A percentile compares a stretch with the other conserved stretches of the same genome.
phyloP scores from a whole-genome alignment of 495 filamentous ascomycete species.

The Penicillium roqueforti region DNA sequence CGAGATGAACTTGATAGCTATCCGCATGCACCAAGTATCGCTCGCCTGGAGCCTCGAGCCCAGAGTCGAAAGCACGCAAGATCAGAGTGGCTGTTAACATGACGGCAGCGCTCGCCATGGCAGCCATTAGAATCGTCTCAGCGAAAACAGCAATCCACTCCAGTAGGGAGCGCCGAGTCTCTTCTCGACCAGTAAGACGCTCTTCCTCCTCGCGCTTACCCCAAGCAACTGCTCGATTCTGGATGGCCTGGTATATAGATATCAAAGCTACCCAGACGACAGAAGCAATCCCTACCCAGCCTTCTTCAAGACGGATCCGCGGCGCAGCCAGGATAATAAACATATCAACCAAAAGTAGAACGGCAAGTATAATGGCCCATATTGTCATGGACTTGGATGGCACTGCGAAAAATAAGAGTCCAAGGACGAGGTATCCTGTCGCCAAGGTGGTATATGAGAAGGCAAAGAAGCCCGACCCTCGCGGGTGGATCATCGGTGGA shows the following conservation, averaged over 20 bases:
- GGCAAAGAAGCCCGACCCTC: conserved; percentile 86
- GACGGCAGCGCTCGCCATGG: conserved; percentile 60
- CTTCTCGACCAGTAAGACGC: conserved; percentile 82
- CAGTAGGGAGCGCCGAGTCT: conserved; percentile 71
- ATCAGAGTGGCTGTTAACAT: conserved; percentile 76
- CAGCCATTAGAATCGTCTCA: conserved; percentile 63
- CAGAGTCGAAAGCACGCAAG: conserved; percentile 70
- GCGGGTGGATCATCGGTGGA: conserved; percentile 75
- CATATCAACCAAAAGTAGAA: conserved; percentile 74
- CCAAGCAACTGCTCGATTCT: conserved; percentile 75
- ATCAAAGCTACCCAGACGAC: conserved; percentile 73
- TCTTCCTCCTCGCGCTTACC: conserved; percentile 91
- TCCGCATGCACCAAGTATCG: conserved; percentile 73
- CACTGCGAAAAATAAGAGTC: conserved; percentile 80
- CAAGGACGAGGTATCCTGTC: conserved; percentile 64
- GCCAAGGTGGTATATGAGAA: conserved; percentile 76
- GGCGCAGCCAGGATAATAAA: conserved; percentile 71
- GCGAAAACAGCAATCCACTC: conserved; percentile 82
- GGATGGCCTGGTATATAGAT: conserved; percentile 55
- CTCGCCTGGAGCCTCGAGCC: conserved; percentile 64
- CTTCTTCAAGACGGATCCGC: conserved; percentile 73
- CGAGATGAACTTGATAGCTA: conserved; percentile 81
- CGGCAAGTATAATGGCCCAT: conserved; percentile 58
- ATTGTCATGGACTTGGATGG: conserved; percentile 75
- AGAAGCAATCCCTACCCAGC: conserved; percentile 82